Evolutionary conservation across 2,329 filamentous ascomycete genomes (phyloP).

Genomic region (Eutypa lata): DNA sequence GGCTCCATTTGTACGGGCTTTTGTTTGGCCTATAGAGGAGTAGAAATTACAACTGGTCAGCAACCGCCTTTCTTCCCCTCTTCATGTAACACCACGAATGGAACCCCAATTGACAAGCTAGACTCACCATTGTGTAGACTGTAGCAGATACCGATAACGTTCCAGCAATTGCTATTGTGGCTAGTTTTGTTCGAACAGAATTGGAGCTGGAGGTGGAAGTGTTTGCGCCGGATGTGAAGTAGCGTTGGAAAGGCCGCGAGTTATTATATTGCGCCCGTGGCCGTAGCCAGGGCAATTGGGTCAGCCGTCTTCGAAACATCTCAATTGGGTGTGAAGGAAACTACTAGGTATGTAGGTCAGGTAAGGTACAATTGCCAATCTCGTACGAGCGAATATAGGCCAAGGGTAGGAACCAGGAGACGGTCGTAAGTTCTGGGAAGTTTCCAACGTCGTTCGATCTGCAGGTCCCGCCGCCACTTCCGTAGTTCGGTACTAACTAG

Average conservation of each 20-base stretch:
- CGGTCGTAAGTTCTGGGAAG: no score
- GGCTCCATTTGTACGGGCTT: constrained; percentile 52
- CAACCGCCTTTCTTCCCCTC: background rate
- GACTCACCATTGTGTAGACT: constrained; percentile 21
- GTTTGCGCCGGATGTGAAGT: constrained; percentile 16
- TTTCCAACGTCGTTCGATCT: no score
- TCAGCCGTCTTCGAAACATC: constrained; percentile 23
- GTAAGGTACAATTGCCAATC: no score
- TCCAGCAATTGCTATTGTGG: constrained; percentile 16
- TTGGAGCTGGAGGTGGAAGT: constrained; percentile 1
- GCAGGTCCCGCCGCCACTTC: no score
- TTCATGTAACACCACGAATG: background rate
- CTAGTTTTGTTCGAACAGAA: constrained; percentile 12
- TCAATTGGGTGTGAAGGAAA: no score
- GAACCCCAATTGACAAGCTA: background rate
- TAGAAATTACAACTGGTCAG: constrained; percentile 11
- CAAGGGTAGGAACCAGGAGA: background rate
- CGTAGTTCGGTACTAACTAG: no score
- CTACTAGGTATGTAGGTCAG: no score
- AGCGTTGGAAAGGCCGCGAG: constrained; percentile 14
- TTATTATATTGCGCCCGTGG: constrained; percentile 13
- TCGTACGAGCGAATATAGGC: constrained; percentile 3
- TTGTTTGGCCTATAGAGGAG: constrained; percentile 34
- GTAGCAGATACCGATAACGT: constrained; percentile 14
- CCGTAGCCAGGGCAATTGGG: constrained; percentile 18